These are phyloP conservation scores for Bothriochloa decipiens DNA, from an alignment of 176 grass and related monocot genomes.

Conservation along the genomic window DNA sequence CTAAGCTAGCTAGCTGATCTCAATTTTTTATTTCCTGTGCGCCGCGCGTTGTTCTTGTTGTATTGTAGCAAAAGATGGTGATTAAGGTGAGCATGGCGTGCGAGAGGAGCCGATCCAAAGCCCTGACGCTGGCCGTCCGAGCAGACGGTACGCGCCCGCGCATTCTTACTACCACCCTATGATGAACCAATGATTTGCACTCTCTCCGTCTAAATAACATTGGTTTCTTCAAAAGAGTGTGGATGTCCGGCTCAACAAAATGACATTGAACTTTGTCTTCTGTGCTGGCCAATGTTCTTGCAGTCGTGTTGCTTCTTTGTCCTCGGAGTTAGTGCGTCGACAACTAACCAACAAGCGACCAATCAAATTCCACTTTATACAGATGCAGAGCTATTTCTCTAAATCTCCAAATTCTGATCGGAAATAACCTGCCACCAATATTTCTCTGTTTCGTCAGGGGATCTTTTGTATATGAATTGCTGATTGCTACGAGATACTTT, in stretches of 20 bases:
- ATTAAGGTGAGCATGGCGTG: slow-evolving; percentile 43
- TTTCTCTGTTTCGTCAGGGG: not conserved
- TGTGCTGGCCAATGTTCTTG: too few species aligned
- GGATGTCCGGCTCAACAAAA: too few species aligned
- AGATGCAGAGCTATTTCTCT: too few species aligned
- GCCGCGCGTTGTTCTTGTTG: too few species aligned
- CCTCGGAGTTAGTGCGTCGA: too few species aligned
- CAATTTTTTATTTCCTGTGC: too few species aligned
- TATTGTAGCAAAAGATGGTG: too few species aligned
- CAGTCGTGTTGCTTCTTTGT: too few species aligned
- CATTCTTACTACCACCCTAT: not conserved
- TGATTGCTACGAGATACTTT: too few species aligned
- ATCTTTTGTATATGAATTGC: not conserved
- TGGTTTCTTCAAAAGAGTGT: too few species aligned
- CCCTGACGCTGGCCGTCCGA: slow-evolving; percentile 47
- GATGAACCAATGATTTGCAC: not conserved
- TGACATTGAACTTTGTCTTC: too few species aligned
- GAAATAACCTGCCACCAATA: not conserved
- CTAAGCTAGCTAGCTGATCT: too few species aligned
- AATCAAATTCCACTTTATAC: not conserved
- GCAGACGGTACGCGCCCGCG: slow-evolving; percentile 25
- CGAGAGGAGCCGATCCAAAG: slow-evolving; percentile 39
- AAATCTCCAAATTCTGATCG: not conserved
- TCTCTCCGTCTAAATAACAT: not conserved
- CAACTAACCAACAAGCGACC: not conserved